A percentile compares a stretch with the other conserved stretches of the same genome.
Conservation (phyloP, 225 moss, liverwort and hornwort species). For the Marchantia paleacea region DNA sequence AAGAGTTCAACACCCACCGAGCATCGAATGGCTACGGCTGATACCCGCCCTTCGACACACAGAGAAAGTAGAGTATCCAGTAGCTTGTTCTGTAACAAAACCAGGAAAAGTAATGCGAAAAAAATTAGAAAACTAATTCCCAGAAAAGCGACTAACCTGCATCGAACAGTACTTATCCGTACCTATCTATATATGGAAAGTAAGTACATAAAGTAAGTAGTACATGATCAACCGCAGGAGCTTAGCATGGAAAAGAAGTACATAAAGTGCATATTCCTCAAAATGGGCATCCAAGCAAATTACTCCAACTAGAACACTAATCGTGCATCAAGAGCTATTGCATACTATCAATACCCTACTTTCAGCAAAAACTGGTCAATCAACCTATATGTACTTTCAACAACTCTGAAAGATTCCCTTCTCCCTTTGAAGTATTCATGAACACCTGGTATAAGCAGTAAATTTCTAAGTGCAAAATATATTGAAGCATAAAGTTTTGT, state of each 20-base stretch:
- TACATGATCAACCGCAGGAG: no score
- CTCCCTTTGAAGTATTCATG: background rate
- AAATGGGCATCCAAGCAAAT: background rate
- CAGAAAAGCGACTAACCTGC: no score
- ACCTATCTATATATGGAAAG: no score
- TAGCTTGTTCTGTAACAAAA: constrained; percentile 68
- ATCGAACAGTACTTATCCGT: no score
- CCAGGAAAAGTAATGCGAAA: background rate
- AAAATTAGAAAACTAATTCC: no score
- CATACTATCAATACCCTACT: background rate
- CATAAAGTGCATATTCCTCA: no score
- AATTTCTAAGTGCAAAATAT: no score
- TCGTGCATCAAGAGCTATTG: background rate
- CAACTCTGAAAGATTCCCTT: background rate
- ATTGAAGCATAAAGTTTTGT: no score
- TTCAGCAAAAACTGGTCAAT: background rate
- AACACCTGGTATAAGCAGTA: no score
- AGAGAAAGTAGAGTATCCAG: constrained; percentile 78
- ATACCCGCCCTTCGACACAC: constrained; percentile 84
- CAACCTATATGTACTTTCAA: background rate
- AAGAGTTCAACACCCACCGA: constrained; percentile 52
- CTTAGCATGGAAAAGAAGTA: no score
- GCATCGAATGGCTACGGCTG: constrained; percentile 84
- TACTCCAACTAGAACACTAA: background rate
- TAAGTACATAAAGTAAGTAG: background rate